Conservation (phyloP, 1,139 yeast species). For the Saccharomyces hybrid region DNA sequence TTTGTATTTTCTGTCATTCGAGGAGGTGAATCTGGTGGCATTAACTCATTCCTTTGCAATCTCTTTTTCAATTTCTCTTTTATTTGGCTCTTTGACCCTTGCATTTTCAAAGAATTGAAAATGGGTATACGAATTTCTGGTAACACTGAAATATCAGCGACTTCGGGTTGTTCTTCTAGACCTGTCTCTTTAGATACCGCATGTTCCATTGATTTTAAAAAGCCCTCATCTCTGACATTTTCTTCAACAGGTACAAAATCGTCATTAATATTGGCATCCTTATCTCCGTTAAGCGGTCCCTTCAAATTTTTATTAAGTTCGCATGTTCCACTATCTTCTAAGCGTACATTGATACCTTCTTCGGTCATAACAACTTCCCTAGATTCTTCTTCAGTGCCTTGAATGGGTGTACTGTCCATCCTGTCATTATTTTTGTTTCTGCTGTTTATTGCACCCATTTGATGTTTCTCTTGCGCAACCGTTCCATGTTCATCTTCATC, state of each 20-base stretch:
- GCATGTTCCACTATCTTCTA: neutral
- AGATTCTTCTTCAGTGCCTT: neutral
- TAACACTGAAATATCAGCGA: neutral
- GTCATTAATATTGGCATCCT: neutral
- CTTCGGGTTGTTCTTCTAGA: neutral
- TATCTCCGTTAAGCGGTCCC: neutral
- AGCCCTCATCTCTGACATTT: neutral
- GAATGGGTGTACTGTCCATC: neutral
- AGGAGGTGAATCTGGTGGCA: neutral
- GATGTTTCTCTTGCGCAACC: neutral
- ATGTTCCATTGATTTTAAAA: neutral
- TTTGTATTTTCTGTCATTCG: neutral
- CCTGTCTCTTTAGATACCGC: neutral
- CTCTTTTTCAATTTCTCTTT: neutral
- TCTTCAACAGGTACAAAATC: neutral
- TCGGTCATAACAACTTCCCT: neutral
- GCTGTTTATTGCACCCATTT: neutral
- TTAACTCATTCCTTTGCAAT: neutral
- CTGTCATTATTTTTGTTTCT: neutral
- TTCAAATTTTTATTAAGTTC: neutral
- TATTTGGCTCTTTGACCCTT: neutral
- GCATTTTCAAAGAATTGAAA: slow-evolving; percentile 15
- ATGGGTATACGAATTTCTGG: slow-evolving; percentile 19
- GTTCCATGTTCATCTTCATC: neutral
- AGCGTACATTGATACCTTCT: neutral